Evolutionary conservation across 179 eudicot genomes (phyloP), one percentile per base, ranked within the genome.

Genomic region (Drosera spatulata): DNA sequence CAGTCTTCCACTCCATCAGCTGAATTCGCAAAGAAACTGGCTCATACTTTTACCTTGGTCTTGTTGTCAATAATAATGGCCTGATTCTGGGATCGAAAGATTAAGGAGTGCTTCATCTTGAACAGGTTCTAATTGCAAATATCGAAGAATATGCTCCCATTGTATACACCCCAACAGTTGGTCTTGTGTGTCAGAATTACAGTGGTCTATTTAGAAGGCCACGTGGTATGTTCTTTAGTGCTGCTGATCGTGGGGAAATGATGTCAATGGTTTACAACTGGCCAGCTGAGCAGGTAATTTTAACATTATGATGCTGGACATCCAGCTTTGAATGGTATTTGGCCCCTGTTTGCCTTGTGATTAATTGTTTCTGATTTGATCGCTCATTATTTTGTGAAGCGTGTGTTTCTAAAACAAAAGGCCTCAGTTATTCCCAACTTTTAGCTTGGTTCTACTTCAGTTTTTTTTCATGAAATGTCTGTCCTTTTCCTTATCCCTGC

Each of bases 231-330:
- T 91, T 88, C 56, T 91, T 91, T 59, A 83, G 98, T 69, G 84
- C 95, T 59, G 91, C 73, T 48, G 97, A 91, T 74, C 88, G 97
- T 72, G 97, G 96, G 69, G 97, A 91, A 72, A 91, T 91, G 97
- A 91, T 91, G 96, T 91, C 97, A 65, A 88, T 91, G 97, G 96
- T 85, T 66, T 88, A 91, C 72, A 91, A 91, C 72, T 91, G 97
- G 97, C 97, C 97, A 46, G 83, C 97, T 61, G 97, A 91, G 51
- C 91, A 91, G 91, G 97, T 88, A 61, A 45, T 50, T 48, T 6
- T 66, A 39, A 39, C 37, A 5, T 43, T 7, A 14, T 51, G 39
- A 53, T 52, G 3, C 46, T 15, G 33, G 33, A 22, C 33, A 22
- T 0, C 33, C 33, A 22, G 33, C 33, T 22, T 22, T 22, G 33